phyloP scores from a whole-genome alignment of 2,329 filamentous ascomycete genomes.

The Colletotrichum coccodes region DNA sequence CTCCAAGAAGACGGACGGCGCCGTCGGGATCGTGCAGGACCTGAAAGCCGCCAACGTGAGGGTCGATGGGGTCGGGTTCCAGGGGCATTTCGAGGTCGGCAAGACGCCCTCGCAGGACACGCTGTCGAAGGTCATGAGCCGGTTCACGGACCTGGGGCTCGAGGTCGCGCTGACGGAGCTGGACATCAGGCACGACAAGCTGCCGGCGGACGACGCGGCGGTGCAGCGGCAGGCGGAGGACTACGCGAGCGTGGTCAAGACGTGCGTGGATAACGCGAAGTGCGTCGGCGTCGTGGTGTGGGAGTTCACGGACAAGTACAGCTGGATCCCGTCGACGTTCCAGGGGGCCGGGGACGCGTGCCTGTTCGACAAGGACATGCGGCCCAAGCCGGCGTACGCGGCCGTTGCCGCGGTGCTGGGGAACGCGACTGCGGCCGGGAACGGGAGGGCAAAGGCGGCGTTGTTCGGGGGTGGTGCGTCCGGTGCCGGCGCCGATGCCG shows the following conservation, averaged over 20 bases:
- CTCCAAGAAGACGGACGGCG: slow-evolving; percentile 46
- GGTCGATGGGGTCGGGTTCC: slow-evolving; percentile 71
- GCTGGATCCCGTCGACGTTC: slow-evolving; percentile 51
- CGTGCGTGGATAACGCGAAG: slow-evolving; percentile 45
- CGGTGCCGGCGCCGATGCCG: background rate
- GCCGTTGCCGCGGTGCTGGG: slow-evolving; percentile 47
- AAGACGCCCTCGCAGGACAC: slow-evolving; percentile 53
- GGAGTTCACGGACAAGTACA: slow-evolving; percentile 54
- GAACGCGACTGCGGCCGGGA: slow-evolving; percentile 34
- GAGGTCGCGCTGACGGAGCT: slow-evolving; percentile 76
- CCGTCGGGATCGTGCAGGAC: slow-evolving; percentile 68
- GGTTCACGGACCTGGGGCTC: slow-evolving; percentile 58
- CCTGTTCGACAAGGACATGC: slow-evolving; percentile 48
- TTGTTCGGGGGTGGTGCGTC: too few species aligned
- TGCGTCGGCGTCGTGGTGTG: slow-evolving; percentile 56
- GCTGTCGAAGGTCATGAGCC: slow-evolving; percentile 59
- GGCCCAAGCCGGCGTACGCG: slow-evolving; percentile 51
- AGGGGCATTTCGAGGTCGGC: slow-evolving; percentile 62
- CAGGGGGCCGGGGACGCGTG: slow-evolving; percentile 48
- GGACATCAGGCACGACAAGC: slow-evolving; percentile 69
- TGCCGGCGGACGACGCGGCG: slow-evolving; percentile 66
- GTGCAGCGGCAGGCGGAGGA: slow-evolving; percentile 59
- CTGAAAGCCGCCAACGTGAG: slow-evolving; percentile 70
- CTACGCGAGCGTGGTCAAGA: slow-evolving; percentile 50
- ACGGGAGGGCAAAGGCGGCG: background rate